These are phyloP conservation scores for Cladosporium sp. DNA, from an alignment of 2,329 filamentous ascomycete genomes.

Conservation along the genomic window DNA sequence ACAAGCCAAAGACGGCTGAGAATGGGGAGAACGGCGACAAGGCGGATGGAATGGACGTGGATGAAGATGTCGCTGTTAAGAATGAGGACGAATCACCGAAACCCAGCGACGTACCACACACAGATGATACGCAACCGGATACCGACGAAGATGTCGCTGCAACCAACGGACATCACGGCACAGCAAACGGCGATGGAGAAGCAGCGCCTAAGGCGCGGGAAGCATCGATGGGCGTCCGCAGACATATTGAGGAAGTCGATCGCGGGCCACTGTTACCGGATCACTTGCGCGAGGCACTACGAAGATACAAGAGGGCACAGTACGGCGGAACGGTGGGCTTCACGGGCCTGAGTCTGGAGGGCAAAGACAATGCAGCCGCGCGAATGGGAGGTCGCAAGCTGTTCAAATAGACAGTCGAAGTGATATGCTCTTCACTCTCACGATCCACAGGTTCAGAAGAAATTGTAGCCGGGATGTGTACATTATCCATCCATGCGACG, in stretches of 20 bases:
- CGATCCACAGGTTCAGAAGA: no score
- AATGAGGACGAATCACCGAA: conserved; percentile 5
- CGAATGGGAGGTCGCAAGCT: conserved; percentile 43
- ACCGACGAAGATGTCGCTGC: neutral
- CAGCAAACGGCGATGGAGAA: neutral
- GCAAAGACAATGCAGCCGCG: conserved; percentile 41
- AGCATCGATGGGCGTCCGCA: conserved; percentile 7
- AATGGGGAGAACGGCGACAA: conserved; percentile 16
- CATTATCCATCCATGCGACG: no score
- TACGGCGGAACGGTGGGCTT: conserved; percentile 59
- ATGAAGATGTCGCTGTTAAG: neutral
- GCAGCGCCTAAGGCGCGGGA: neutral
- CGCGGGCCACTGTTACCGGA: conserved; percentile 64
- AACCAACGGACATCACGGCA: neutral
- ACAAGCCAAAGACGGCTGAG: conserved; percentile 31
- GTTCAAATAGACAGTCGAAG: conserved; percentile 34
- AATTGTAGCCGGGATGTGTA: no score
- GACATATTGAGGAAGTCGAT: conserved; percentile 33
- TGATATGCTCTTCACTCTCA: no score
- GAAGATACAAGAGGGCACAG: conserved; percentile 60
- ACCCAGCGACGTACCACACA: conserved; percentile 51
- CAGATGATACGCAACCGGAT: conserved; percentile 33
- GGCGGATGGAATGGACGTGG: conserved; percentile 10
- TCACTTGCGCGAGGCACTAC: conserved; percentile 68
- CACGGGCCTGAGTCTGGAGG: conserved; percentile 47